Evolutionary conservation across 805 yeast genomes (phyloP), one percentile per base, ranked within the genome.

Genomic region (Candida endomychidarum): DNA sequence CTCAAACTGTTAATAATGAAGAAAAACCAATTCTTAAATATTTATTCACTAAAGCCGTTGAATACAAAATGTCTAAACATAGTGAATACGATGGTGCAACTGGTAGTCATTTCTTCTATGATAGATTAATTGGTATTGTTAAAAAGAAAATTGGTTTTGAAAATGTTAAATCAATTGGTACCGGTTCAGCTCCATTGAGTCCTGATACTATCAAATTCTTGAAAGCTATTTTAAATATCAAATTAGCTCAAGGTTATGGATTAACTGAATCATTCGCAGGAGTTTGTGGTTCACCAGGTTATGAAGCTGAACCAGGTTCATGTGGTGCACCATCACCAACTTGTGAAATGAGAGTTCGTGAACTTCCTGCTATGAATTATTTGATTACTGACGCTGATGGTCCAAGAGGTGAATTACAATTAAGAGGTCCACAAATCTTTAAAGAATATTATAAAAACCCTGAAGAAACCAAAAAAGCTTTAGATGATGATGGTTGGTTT

Each of bases 121-220:
- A 71, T 40, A 56, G 24, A 47, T 47, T 42, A 19, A 40, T 42
- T 11, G 47, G 50, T 0, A 53, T 50, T 12, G 58, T 68, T 21
- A 53, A 70, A 8, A 67, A 68, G n/a, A 67, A 74, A 32, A 52
- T 63, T 49, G 74, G 53, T 46, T 64, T 50, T 54, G 58, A 61
- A 52, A 52, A 54, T 49, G 46, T 56, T 36, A 17, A 44, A 19
- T 49, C 50, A 20, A 29, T 59, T 41, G 46, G 54, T 34, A 53
- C 62, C 10, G 74, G 91, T 21, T 81, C 87, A n/a, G 89, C 91
- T 3, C 91, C 93, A 18, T 69, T 84, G 43, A 65, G 85, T 16
- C 71, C 75, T 14, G 81, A 75, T 27, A 80, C 88, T 1, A 66
- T 82, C 31, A 58, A 65, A 42, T 84, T 81, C 54, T 59, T 85